phyloP scores from a whole-genome alignment of 371 early-diverging fungal species.

The Mortierella sp. region DNA sequence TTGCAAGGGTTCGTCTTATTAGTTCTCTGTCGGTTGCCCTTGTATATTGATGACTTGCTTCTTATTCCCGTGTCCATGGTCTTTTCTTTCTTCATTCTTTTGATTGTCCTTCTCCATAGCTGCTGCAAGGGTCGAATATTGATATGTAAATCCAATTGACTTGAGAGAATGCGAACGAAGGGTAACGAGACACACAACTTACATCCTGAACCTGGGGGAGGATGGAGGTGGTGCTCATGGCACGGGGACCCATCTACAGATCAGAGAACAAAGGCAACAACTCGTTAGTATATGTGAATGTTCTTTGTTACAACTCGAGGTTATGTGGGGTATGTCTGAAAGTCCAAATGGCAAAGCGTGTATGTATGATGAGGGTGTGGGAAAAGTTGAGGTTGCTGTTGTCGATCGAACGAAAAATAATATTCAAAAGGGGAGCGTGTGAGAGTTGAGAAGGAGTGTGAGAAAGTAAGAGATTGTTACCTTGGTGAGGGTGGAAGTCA shows the following conservation, averaged over 20 bases:
- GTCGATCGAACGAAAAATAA: not conserved
- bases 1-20: not conserved
- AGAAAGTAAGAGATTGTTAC: slow-evolving; percentile 12
- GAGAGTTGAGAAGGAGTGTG: not conserved
- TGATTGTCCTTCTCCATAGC: not conserved
- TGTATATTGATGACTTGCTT: not conserved
- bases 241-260: slow-evolving; percentile 56
- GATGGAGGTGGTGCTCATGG: slow-evolving; percentile 54
- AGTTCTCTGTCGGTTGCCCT: not conserved
- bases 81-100: not conserved
- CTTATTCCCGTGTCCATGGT: not conserved
- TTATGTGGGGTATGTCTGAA: not conserved
- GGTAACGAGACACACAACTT: slow-evolving; percentile 23
- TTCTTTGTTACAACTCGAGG: not conserved
- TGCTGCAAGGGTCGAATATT: not conserved
- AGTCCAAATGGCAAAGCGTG: not conserved
- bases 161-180: not conserved
- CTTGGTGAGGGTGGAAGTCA: slow-evolving; percentile 38
- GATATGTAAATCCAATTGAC: not conserved
- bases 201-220: slow-evolving; percentile 52
- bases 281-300: not conserved
- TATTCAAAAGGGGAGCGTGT: not conserved
- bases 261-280: not conserved
- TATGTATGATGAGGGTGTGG: not conserved
- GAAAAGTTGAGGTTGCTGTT: not conserved